Base-by-base conservation (phyloP, 768 basidiomycete species). In the Scleroderma citrinum region DNA sequence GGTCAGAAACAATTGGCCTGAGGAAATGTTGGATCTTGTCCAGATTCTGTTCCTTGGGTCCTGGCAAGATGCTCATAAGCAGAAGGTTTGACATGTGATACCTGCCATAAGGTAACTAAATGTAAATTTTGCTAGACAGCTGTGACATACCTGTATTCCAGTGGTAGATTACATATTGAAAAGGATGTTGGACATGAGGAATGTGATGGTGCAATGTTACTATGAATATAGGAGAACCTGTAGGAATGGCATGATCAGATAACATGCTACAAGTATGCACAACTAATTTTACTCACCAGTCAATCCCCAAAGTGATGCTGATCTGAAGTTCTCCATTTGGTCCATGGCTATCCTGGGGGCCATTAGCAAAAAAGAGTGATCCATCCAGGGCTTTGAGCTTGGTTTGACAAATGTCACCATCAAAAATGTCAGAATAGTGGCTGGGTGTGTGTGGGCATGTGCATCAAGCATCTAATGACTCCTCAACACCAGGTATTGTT, bases 161-260 rank as follows among this genome's bases (percentile, higher is more conserved):
- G 49, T 0, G 57, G 62, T 0, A 70, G 55, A 46, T 70, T 69
- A 23, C 60, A 52, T 8, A 71, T 52, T 14, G 53, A 64, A 24
- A 65, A 66, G 0, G 66, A 72, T 39, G 64, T 65, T 0, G 67
- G 68, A 36, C 60, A 57, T 19, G 65, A 70, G 0, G 64, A 55
- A 44, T 71, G 67, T 0, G 67, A 70, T 2, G 67, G 66, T 1
- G 66, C 56, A 8, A 29, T 29, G 8, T 29, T 29, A 29, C 26
- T 29, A 8, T 8, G 8, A 5, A 29, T 29, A 8, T 39, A 69
- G 67, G 11, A 59, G 57, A 47, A 65, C 66, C 1, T 60, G 56
- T 0, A 69, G 49, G 35, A 69, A 67, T n/a, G 0, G 66, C 68
- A 39, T 70, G 67, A 67, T 67, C 69, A 41, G 12, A 26, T 29